phyloP scores from a whole-genome alignment of 2,329 filamentous ascomycete genomes.

The Alternaria consortialis region DNA sequence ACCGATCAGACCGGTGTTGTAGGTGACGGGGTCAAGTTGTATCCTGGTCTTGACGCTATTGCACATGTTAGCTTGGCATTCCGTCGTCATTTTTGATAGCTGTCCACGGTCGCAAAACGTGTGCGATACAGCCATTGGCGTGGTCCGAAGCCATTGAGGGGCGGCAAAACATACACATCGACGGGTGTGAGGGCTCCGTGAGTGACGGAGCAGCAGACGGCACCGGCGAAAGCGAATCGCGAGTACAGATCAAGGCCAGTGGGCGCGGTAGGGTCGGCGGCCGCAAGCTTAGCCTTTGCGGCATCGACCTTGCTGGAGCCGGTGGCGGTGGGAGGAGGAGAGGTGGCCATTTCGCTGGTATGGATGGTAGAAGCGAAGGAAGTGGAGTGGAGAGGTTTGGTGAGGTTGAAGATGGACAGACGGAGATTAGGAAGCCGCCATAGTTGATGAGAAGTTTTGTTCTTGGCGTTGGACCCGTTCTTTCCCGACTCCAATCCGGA shows the following conservation, averaged over 20 bases:
- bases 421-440: conserved; percentile 29
- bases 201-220: conserved; percentile 97
- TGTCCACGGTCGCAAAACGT: conserved; percentile 21
- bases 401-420: conserved; percentile 28
- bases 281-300: conserved; percentile 58
- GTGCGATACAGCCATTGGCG: conserved; percentile 41
- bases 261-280: conserved; percentile 63
- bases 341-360: conserved; percentile 42
- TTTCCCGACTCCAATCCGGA: conserved; percentile 26
- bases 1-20: conserved; percentile 87
- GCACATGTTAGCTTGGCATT: conserved; percentile 35
- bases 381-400: conserved; percentile 41
- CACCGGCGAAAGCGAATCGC: conserved; percentile 95
- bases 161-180: conserved; percentile 84
- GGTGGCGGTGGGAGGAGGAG: conserved; percentile 58
- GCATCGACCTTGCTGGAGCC: conserved; percentile 63
- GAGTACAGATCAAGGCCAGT: conserved; percentile 81
- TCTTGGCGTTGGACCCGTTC: conserved; percentile 24
- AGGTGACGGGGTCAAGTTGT: conserved; percentile 88
- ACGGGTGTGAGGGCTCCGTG: conserved; percentile 97
- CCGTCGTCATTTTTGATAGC: conserved; percentile 23
- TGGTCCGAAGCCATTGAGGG: conserved; percentile 8
- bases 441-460: conserved; percentile 30
- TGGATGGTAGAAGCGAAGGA: conserved; percentile 27
- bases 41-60: conserved; percentile 92